These are phyloP conservation scores for Diaporthe ampelina DNA, from an alignment of 2,329 filamentous ascomycete species.

Conservation along the genomic window DNA sequence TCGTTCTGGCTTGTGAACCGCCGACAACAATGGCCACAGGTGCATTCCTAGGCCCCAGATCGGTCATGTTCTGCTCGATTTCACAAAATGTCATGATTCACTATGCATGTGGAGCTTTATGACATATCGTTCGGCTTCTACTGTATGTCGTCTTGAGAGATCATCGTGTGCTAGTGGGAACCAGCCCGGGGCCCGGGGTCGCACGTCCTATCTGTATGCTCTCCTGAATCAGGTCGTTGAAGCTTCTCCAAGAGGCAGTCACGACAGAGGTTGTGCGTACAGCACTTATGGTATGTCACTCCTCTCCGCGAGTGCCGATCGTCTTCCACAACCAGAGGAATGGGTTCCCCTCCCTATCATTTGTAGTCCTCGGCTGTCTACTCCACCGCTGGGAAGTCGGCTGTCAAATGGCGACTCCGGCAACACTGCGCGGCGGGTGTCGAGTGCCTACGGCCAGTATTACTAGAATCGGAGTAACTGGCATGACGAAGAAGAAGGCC, in stretches of 20 bases:
- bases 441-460: neutral
- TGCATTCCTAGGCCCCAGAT: neutral
- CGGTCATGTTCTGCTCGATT: constrained; percentile 30
- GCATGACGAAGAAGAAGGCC: neutral
- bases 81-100: constrained; percentile 32
- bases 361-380: constrained; percentile 1
- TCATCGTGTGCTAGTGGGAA: constrained; percentile 28
- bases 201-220: constrained; percentile 16
- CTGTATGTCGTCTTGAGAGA: constrained; percentile 28
- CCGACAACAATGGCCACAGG: neutral
- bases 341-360: neutral
- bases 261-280: neutral
- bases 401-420: constrained; percentile 8
- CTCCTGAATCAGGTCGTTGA: constrained; percentile 37
- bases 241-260: neutral
- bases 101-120: constrained; percentile 14
- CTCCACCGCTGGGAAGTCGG: constrained; percentile 12
- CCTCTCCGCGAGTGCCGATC: neutral
- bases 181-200: constrained; percentile 8
- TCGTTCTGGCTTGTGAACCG: neutral
- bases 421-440: neutral
- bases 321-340: neutral
- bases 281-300: neutral
- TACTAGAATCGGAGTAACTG: neutral
- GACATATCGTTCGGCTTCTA: constrained; percentile 31